Percentiles rank a stretch among this genome's conserved stretches.
Conservation (phyloP, 2,329 filamentous ascomycete genomes). For the Fulvia fulva region DNA sequence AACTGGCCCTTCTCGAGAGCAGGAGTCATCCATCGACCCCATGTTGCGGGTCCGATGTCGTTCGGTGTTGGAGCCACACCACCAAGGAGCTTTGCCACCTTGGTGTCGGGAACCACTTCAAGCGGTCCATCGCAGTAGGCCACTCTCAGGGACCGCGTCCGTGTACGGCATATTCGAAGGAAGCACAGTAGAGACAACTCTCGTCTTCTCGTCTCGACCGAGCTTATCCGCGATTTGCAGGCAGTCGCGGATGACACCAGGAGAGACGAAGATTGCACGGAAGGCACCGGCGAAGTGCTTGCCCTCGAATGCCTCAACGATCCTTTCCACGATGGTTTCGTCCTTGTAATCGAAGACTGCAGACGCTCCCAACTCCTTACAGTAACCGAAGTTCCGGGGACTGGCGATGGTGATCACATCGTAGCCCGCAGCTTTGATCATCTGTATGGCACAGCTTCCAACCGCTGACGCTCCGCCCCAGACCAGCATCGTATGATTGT, state of each 20-base stretch:
- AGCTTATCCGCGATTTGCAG: constrained; percentile 6
- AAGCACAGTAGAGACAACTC: constrained; percentile 15
- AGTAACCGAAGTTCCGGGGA: constrained; percentile 42
- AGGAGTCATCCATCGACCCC: constrained; percentile 32
- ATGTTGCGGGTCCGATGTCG: constrained; percentile 34
- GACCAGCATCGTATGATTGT: constrained; percentile 39
- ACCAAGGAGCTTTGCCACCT: constrained; percentile 27
- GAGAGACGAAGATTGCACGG: constrained; percentile 6
- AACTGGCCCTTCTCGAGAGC: constrained; percentile 38
- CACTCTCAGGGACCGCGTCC: constrained; percentile 5
- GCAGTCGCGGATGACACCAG: constrained; percentile 6
- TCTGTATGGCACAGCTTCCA: constrained; percentile 46
- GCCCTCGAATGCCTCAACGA: constrained; percentile 29
- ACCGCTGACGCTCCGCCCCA: constrained; percentile 52
- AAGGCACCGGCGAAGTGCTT: constrained; percentile 34
- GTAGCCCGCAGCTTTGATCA: constrained; percentile 43
- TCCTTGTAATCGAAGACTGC: constrained; percentile 45
- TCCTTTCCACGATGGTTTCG: constrained; percentile 33
- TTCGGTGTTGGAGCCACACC: constrained; percentile 20
- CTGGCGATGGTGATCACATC: constrained; percentile 45
- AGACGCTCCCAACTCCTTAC: constrained; percentile 43
- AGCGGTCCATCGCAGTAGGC: constrained; percentile 5
- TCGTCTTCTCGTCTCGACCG: constrained; percentile 1
- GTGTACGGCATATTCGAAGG: constrained; percentile 9
- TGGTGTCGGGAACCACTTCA: constrained; percentile 1